A percentile compares a stretch with the other conserved stretches of the same genome.
Conservation (phyloP, 169 alveolate species). For the Eimeria necatrix region DNA sequence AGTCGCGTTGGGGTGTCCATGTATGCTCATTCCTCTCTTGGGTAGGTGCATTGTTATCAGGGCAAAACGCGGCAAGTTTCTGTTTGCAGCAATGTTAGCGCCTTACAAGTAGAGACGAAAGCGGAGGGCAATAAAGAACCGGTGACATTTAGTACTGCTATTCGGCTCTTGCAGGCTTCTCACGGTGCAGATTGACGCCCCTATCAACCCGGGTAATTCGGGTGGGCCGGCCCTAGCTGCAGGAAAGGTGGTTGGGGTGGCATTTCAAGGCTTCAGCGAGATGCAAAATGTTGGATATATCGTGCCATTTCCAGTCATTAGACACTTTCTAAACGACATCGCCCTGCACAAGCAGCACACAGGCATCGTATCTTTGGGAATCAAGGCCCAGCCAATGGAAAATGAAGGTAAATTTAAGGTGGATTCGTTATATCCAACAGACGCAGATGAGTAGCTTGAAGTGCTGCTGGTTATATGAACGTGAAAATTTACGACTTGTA, state of each 20-base stretch:
- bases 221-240: conserved; percentile 93
- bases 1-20: conserved; percentile 90
- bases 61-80: too few relatives aligned
- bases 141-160: too few relatives aligned
- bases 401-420: conserved; percentile 79
- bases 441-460: background rate
- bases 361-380: conserved; percentile 90
- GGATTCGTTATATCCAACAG: background rate
- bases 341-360: conserved; percentile 83
- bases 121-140: too few relatives aligned
- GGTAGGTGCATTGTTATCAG: conserved; percentile 29
- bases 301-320: conserved; percentile 88
- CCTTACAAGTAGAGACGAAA: too few relatives aligned
- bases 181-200: conserved; percentile 94
- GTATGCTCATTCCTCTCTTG: conserved; percentile 84
- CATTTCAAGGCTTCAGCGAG: conserved; percentile 91
- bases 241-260: conserved; percentile 92
- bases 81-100: too few relatives aligned
- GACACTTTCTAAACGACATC: conserved; percentile 87
- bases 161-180: conserved; percentile 81
- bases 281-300: conserved; percentile 91
- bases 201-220: conserved; percentile 94
- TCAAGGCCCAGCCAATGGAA: conserved; percentile 86
- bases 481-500: too few relatives aligned
- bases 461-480: too few relatives aligned